These are phyloP conservation scores for Hortiboletus flavorubellus DNA, from an alignment of 768 basidiomycete species.

Conservation along the genomic window DNA sequence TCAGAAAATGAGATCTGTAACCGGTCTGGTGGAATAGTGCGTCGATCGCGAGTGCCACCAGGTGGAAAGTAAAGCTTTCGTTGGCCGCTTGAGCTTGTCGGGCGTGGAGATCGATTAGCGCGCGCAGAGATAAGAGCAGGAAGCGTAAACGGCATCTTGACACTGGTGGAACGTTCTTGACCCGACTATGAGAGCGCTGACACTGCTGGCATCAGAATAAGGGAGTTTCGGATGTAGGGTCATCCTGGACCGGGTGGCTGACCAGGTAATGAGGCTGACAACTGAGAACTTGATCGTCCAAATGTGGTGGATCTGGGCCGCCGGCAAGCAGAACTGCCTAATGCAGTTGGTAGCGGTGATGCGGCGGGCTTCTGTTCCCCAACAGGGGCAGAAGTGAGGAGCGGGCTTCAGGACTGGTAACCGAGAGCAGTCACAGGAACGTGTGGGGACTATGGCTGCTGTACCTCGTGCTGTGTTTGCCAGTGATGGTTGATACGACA, in stretches of 20 bases:
- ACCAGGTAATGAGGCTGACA: slow-evolving; percentile 14
- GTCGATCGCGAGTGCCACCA: slow-evolving; percentile 9
- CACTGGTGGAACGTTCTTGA: slow-evolving; percentile 3
- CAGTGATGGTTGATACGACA: background rate
- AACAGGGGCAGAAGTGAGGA: too few species aligned
- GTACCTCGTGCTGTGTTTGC: background rate
- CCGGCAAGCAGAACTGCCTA: background rate
- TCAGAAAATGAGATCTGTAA: slow-evolving; percentile 23
- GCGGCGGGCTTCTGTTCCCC: background rate
- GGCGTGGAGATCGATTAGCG: background rate
- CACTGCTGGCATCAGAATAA: background rate
- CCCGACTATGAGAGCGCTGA: background rate
- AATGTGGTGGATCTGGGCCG: background rate
- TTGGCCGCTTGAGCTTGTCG: background rate
- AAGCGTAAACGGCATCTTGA: slow-evolving; percentile 10
- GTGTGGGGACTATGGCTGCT: background rate
- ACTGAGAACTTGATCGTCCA: background rate
- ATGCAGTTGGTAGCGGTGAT: background rate
- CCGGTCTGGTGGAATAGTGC: slow-evolving; percentile 9
- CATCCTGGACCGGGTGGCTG: slow-evolving; percentile 4
- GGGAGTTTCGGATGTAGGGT: background rate
- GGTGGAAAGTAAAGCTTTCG: slow-evolving; percentile 13
- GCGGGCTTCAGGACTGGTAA: too few species aligned
- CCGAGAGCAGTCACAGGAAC: background rate
- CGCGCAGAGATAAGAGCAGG: slow-evolving; percentile 5